phyloP scores from a whole-genome alignment of 2,329 filamentous ascomycete species.

The Aspergillus candidus region DNA sequence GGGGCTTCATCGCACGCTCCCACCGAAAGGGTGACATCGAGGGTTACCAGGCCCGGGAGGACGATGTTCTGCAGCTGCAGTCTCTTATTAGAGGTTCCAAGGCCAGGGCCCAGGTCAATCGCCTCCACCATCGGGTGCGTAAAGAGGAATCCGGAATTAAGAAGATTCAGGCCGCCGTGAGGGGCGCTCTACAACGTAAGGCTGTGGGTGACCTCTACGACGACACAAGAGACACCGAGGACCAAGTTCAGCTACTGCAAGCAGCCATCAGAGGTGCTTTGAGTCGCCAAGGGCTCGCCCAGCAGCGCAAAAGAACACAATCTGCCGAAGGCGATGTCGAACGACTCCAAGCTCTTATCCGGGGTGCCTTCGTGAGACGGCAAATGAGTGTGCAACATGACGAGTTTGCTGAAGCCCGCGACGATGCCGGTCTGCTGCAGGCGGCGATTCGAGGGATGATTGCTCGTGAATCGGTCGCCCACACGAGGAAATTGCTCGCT shows the following conservation, averaged over 20 bases:
- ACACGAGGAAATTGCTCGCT: conserved; percentile 20
- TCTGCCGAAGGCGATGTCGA: conserved; percentile 49
- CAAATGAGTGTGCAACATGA: conserved; percentile 24
- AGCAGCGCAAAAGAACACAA: conserved; percentile 27
- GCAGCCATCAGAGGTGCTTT: conserved; percentile 55
- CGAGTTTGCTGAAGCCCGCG: conserved; percentile 46
- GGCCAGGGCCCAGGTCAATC: conserved; percentile 38
- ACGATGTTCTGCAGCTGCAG: conserved; percentile 71
- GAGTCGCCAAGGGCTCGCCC: conserved; percentile 7
- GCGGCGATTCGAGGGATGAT: conserved; percentile 56
- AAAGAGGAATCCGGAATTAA: conserved; percentile 41
- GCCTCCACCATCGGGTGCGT: conserved; percentile 35
- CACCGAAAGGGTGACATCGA: conserved; percentile 57
- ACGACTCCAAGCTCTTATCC: conserved; percentile 59
- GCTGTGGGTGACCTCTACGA: conserved; percentile 49
- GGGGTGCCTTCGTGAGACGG: conserved; percentile 60
- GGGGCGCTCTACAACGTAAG: conserved; percentile 41
- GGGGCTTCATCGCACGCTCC: conserved; percentile 68
- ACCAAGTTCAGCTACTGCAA: conserved; percentile 53
- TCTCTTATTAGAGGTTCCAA: conserved; percentile 62
- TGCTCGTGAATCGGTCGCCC: conserved; percentile 22
- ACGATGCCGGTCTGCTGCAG: conserved; percentile 49
- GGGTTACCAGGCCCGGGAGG: conserved; percentile 68
- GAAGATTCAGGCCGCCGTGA: conserved; percentile 52
- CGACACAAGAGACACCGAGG: conserved; percentile 57